phyloP scores from a whole-genome alignment of 352 stramenopile genomes.

The Globisporangium cederbergense region DNA sequence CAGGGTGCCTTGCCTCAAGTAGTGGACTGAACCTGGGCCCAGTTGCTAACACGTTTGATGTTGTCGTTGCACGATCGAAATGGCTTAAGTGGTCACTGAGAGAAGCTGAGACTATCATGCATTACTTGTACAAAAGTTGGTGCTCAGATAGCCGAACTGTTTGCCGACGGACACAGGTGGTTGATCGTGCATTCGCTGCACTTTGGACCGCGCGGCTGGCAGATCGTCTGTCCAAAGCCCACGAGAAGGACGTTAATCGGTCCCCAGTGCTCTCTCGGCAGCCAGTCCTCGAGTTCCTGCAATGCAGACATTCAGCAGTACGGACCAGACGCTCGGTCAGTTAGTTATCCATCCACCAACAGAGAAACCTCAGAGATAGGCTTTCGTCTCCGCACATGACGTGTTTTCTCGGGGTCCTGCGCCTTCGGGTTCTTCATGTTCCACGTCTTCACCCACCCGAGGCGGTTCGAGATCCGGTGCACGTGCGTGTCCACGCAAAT shows the following conservation, averaged over 20 bases:
- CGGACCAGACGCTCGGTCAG: background rate
- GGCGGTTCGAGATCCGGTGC: constrained; percentile 94
- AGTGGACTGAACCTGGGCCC: no score
- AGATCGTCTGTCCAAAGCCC: constrained; percentile 95
- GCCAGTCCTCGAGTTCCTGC: constrained; percentile 92
- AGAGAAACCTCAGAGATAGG: background rate
- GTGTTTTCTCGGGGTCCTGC: constrained; percentile 91
- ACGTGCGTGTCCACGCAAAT: constrained; percentile 98
- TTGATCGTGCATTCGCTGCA: constrained; percentile 70
- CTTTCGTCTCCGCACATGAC: constrained; percentile 33
- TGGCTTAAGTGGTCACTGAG: background rate
- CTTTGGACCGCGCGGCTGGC: constrained; percentile 60
- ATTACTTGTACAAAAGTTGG: background rate
- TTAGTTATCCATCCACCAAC: background rate
- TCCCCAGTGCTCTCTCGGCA: constrained; percentile 88
- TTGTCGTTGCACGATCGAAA: background rate
- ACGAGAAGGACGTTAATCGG: constrained; percentile 93
- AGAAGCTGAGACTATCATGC: background rate
- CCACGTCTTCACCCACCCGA: constrained; percentile 91
- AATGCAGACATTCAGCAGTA: background rate
- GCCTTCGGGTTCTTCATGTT: constrained; percentile 80
- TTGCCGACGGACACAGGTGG: constrained; percentile 65
- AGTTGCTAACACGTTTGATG: no score
- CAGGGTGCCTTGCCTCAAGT: no score
- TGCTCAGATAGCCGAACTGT: constrained; percentile 3